Conservation (phyloP, 495 filamentous ascomycete genomes). For the Acidiella bohemica region DNA sequence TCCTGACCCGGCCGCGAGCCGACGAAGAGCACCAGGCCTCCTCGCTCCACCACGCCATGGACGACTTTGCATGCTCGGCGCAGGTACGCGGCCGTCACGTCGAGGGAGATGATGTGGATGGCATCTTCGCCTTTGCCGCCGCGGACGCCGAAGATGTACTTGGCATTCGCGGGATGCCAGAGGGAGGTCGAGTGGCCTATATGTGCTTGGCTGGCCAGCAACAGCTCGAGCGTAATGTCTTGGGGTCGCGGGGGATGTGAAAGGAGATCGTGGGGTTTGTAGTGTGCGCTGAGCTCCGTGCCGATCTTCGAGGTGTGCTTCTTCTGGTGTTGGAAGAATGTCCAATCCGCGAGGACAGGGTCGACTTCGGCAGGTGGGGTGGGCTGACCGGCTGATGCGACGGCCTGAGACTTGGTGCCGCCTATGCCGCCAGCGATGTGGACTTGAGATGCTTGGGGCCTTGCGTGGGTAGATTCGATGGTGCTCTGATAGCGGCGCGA, state of each 20-base stretch:
- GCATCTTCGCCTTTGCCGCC: constrained; percentile 35
- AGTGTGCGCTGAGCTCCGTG: constrained; percentile 39
- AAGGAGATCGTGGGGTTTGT: constrained; percentile 55
- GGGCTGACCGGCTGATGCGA: constrained; percentile 5
- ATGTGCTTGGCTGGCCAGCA: constrained; percentile 82
- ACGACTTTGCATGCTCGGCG: constrained; percentile 83
- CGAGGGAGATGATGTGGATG: constrained; percentile 87
- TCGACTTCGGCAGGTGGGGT: constrained; percentile 11
- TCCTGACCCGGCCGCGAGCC: constrained; percentile 73
- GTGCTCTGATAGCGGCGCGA: constrained; percentile 2
- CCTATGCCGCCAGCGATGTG: constrained; percentile 5
- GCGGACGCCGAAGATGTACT: constrained; percentile 88
- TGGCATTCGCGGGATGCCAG: constrained; percentile 90
- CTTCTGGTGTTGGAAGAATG: constrained; percentile 25
- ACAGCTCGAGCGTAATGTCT: constrained; percentile 78
- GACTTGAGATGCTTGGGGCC: constrained; percentile 1
- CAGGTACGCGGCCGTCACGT: constrained; percentile 72
- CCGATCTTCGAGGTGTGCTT: constrained; percentile 37
- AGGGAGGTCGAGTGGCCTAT: constrained; percentile 82
- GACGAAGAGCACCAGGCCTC: constrained; percentile 80
- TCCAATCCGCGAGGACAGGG: constrained; percentile 12
- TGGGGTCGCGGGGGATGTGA: constrained; percentile 56
- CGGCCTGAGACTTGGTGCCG: constrained; percentile 5
- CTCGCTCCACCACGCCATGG: constrained; percentile 66
- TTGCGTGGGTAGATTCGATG: constrained; percentile 4